Percentiles rank a stretch among this genome's conserved stretches.
Evolutionary conservation across 2,329 filamentous ascomycete genomes (phyloP).

Genomic region (Ophiostoma sp.): DNA sequence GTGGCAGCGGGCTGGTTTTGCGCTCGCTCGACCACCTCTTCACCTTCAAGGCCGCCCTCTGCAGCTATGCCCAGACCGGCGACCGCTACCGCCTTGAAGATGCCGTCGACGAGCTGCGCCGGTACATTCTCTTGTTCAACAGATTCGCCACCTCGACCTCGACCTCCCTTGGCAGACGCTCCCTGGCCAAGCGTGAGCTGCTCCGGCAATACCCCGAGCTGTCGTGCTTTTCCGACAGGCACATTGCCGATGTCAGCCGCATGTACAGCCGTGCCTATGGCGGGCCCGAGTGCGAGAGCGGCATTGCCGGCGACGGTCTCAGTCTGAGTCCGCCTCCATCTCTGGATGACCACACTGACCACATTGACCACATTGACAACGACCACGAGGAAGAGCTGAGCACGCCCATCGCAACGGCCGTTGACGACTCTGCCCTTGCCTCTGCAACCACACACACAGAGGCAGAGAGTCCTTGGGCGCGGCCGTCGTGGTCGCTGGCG

Average conservation of each 20-base stretch:
- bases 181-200: constrained; percentile 48
- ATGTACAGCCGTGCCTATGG: constrained; percentile 56
- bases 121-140: constrained; percentile 46
- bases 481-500: background rate
- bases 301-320: constrained; percentile 41
- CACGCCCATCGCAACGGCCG: constrained; percentile 14
- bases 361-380: too few relatives aligned
- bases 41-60: constrained; percentile 57
- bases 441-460: background rate
- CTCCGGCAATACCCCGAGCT: constrained; percentile 50
- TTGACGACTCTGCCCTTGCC: background rate
- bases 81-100: constrained; percentile 49
- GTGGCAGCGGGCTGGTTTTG: constrained; percentile 42
- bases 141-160: background rate
- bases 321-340: constrained; percentile 27
- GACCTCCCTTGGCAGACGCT: constrained; percentile 34
- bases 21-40: constrained; percentile 58
- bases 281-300: constrained; percentile 38
- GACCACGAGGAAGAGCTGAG: constrained; percentile 15
- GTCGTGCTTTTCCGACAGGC: constrained; percentile 46
- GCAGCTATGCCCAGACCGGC: constrained; percentile 48
- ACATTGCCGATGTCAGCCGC: constrained; percentile 49
- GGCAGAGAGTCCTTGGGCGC: background rate
- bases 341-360: background rate
- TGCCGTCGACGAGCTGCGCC: constrained; percentile 58